Evolutionary conservation across 306 rosid species (phyloP).

Genomic region (Herpetospermum pedunculosum): DNA sequence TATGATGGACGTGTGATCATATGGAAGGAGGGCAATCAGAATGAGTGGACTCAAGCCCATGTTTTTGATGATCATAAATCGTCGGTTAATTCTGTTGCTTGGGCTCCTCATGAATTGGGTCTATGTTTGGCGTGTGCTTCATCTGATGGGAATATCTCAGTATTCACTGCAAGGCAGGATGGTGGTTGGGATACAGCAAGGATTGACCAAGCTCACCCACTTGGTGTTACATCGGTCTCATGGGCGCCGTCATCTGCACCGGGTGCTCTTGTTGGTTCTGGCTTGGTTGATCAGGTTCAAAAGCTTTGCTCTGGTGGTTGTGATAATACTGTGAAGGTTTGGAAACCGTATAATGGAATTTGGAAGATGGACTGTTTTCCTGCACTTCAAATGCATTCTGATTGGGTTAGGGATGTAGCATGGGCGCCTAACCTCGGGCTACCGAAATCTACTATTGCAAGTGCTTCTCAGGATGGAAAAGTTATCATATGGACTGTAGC

Average conservation of each 20-base stretch:
- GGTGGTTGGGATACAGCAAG: conserved; percentile 73
- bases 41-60: conserved; percentile 67
- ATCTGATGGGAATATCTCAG: conserved; percentile 76
- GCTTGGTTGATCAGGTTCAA: conserved; percentile 69
- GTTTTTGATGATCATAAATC: conserved; percentile 63
- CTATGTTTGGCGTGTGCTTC: conserved; percentile 79
- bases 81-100: conserved; percentile 67
- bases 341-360: conserved; percentile 52
- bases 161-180: conserved; percentile 55
- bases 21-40: conserved; percentile 82
- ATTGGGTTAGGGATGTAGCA: conserved; percentile 86
- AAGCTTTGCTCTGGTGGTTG: conserved; percentile 86
- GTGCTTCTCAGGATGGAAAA: conserved; percentile 73
- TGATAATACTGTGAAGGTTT: conserved; percentile 73
- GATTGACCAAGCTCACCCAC: conserved; percentile 72
- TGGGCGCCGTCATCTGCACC: conserved; percentile 88
- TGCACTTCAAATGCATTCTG: conserved; percentile 69
- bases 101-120: conserved; percentile 81
- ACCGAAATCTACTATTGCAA: conserved; percentile 73
- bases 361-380: conserved; percentile 93
- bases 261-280: conserved; percentile 63
- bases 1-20: conserved; percentile 60
- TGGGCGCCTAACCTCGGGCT: conserved; percentile 93
- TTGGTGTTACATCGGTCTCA: conserved; percentile 82
- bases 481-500: conserved; percentile 75